These are phyloP conservation scores for Cryphonectria japonica DNA, from an alignment of 2,329 filamentous ascomycete species.

Conservation along the genomic window DNA sequence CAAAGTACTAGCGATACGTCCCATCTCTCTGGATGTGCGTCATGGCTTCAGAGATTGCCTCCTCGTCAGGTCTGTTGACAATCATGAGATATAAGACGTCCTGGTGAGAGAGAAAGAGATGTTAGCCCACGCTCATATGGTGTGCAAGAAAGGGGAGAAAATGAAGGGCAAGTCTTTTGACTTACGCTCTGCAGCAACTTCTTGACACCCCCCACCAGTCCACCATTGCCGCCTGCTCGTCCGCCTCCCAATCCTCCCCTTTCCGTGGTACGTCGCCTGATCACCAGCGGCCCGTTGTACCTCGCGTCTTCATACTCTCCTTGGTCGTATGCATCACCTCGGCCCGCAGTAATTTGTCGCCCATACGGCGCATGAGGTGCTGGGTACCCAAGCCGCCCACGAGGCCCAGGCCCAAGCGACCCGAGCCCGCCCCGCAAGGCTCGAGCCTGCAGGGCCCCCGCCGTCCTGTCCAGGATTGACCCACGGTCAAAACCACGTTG, in stretches of 20 bases:
- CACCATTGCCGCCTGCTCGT: not conserved
- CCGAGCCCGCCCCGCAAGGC: not conserved
- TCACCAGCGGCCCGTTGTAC: not conserved
- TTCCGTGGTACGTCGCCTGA: not conserved
- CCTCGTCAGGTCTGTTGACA: conserved; percentile 23
- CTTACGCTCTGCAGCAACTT: conserved; percentile 28
- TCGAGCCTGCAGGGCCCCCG: not conserved
- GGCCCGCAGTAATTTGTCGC: not conserved
- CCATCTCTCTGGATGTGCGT: conserved; percentile 5
- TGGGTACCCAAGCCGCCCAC: not conserved
- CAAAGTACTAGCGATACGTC: not conserved
- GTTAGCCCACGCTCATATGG: not conserved
- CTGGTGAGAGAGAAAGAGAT: conserved; percentile 5
- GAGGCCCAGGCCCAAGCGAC: not conserved
- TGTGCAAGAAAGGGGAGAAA: not conserved
- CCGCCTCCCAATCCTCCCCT: not conserved
- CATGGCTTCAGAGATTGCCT: conserved; percentile 17
- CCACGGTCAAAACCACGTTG: conserved; percentile 1
- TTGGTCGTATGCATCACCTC: not conserved
- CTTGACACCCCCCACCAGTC: conserved; percentile 22
- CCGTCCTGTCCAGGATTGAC: conserved; percentile 6
- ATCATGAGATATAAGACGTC: conserved; percentile 30
- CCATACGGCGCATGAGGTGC: not conserved
- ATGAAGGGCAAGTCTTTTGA: not conserved
- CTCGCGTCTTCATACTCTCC: not conserved